Base-by-base conservation (phyloP, 805 yeast species). In the Yarrowia alimentaria region DNA sequence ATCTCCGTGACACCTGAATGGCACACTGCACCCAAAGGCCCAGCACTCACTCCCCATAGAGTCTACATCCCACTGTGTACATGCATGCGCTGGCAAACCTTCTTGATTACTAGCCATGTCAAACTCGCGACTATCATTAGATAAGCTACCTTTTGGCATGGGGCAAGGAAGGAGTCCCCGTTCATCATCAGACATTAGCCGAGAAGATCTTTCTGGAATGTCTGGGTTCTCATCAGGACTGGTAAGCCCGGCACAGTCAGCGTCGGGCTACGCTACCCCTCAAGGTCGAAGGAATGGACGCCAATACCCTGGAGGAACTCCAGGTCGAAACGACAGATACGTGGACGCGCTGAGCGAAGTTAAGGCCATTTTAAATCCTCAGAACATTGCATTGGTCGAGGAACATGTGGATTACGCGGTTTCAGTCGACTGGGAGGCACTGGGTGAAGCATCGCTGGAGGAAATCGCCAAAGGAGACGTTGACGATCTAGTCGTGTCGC, bases 301-400 rank as follows among this genome's bases (percentile, higher is more conserved):
- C 6, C 19, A 28, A n/a, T 24, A 40, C 4, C 33, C 32, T 6
- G n/a, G n/a, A n/a, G n/a, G n/a, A n/a, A n/a, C n/a, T n/a, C 47
- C n/a, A 26, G 33, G 25, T 2, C 33, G 33, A 3, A 6, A 19
- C 5, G 47, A 40, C 19, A 32, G 47, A 7, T 40, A 40, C 11
- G 47, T 40, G 14, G 47, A 40, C 25, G 50, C 50, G 3, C 22
- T 43, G 37, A 29, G 28, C 21, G 37, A 30, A 16, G 22, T 43
- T 20, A 43, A 43, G 30, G 28, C 50, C 7, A 43, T 43, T 31
- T 22, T 43, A 6, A 43, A 43, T 30, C 50, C 50, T 17, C 50
- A 43, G 5, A 31, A 24, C 22, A 13, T 43, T 11, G 19, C 50
- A 14, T 10, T 43, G 16, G 10, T 29, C 5, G 17, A 21, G 12